Base-by-base conservation (phyloP, 2,329 filamentous ascomycete genomes). In the Aspergillus ustus region DNA sequence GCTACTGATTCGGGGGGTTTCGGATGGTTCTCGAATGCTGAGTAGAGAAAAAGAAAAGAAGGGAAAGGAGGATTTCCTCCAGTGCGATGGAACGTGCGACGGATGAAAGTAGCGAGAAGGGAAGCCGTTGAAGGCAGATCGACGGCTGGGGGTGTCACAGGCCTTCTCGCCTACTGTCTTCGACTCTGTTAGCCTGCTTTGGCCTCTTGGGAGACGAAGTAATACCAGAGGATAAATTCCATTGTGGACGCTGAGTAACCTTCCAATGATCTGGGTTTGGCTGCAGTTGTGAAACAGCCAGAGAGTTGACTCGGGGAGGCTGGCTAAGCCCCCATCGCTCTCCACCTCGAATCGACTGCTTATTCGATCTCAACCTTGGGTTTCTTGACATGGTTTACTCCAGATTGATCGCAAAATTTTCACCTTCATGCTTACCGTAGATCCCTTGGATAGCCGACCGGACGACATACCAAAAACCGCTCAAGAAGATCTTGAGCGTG, bases 271-370 rank as follows among this genome's bases (percentile, higher is more conserved):
- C 52, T 53, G 52, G 52, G 29, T 43, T 45, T 43, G 40, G 31
- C 22, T 46, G 44, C n/a, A 29, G 48, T 52, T 52, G 56, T 58
- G 56, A 52, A 58, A 58, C 49, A 40, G 28, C 17, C 9, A 55
- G 25, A 34, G 29, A 46, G 44, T 28, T 31, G 28, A 69, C 65
- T 62, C 61, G 58, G 57, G 65, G 44, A 55, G 20, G 40, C 52
- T 60, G 59, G 68, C 72, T 73, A 72, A 73, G 72, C 72, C 72
- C 72, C 72, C 57, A 62, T 63, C 61, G 65, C 64, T 69, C 70
- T 72, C 71, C 69, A 70, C 66, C 44, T 51, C 34, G 45, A 62
- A 64, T 52, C 34, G 52, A 3, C 43, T 45, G 43, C n/a, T 40
- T 40, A 17, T 15, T 20, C 15, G 43, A 45, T 17, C 17, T 45